Evolutionary conservation across 257 asterid genomes (phyloP), one percentile per base, ranked within the genome.

Genomic region (Paulownia fortunei): DNA sequence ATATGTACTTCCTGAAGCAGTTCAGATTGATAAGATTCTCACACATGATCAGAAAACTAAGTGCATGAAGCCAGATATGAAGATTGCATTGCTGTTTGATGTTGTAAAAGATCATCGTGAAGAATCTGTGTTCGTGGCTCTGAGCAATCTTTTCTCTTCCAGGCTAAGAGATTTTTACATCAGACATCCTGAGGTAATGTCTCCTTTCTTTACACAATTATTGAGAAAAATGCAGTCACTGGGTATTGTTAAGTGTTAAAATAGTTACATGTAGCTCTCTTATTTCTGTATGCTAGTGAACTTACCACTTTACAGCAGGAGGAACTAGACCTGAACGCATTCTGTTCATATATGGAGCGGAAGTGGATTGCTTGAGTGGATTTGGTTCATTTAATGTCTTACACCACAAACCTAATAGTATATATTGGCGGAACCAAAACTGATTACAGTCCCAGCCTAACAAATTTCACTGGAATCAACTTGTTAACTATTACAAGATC

Each of bases 1-100:
- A 73, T 76, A 86, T 72, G 46, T 94, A 81, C 84, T 92, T 55
- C 97, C 97, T 65, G 98, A 92, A 89, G 97, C 90, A 62, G 77
- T 94, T 76, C 88, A 88, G 86, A 82, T 92, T 30, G 91, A 91
- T 37, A 92, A 88, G 91, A 77, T 87, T 84, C 98, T 89, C 78
- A 61, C 83, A 73, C 97, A 83, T 69, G 96, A 94, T 76, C 87
- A 55, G 64, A 77, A 78, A 85, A 88, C 92, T 68, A 82, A 86
- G 85, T 91, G 97, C 89, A 86, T 94, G 93, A 90, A 86, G 77
- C 84, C 93, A 24, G 90, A 86, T 36, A 41, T 89, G 84, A 83
- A 88, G 84, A 78, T 94, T 12, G 73, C 66, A 23, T 76, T 92
- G 86, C 83, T 79, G 34, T 81, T 82, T 69, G 92, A 94, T 81